Evolutionary conservation across 2,329 filamentous ascomycete genomes (phyloP).

Genomic region (Beauveria brongniartii): DNA sequence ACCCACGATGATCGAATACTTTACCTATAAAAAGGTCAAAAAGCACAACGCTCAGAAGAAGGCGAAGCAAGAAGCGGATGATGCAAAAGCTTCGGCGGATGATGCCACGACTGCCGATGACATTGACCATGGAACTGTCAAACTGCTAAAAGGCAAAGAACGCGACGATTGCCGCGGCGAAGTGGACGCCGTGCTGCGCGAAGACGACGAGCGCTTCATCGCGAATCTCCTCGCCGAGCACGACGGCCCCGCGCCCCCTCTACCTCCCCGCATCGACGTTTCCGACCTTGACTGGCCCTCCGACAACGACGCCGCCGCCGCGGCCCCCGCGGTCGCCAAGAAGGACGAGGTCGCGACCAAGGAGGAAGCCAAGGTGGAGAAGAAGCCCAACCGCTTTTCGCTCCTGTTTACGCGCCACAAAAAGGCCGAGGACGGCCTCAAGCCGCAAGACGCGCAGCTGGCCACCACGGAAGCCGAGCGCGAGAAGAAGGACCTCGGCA

Average conservation of each 20-base stretch:
- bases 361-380: slow-evolving; percentile 20
- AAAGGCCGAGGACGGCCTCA: slow-evolving; percentile 30
- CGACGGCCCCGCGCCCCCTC: slow-evolving; percentile 40
- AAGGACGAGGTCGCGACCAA: slow-evolving; percentile 3
- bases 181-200: slow-evolving; percentile 3
- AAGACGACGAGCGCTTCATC: slow-evolving; percentile 20
- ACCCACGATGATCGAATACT: slow-evolving; percentile 52
- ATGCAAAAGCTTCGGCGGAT: slow-evolving; percentile 17
- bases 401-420: slow-evolving; percentile 29
- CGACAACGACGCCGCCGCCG: slow-evolving; percentile 21
- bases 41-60: slow-evolving; percentile 47
- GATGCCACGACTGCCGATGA: slow-evolving; percentile 20
- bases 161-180: slow-evolving; percentile 7
- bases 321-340: slow-evolving; percentile 10
- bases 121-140: slow-evolving; percentile 40
- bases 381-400: slow-evolving; percentile 28
- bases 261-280: slow-evolving; percentile 46
- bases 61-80: slow-evolving; percentile 20
- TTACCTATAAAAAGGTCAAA: slow-evolving; percentile 55
- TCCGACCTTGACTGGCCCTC: slow-evolving; percentile 42
- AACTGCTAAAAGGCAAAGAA: slow-evolving; percentile 6
- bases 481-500: slow-evolving; percentile 64
- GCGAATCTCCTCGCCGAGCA: slow-evolving; percentile 34
- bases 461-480: slow-evolving; percentile 34
- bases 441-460: slow-evolving; percentile 15